phyloP scores from a whole-genome alignment of 1,284 basidiomycete species.

The Wallemia ichthyophaga region DNA sequence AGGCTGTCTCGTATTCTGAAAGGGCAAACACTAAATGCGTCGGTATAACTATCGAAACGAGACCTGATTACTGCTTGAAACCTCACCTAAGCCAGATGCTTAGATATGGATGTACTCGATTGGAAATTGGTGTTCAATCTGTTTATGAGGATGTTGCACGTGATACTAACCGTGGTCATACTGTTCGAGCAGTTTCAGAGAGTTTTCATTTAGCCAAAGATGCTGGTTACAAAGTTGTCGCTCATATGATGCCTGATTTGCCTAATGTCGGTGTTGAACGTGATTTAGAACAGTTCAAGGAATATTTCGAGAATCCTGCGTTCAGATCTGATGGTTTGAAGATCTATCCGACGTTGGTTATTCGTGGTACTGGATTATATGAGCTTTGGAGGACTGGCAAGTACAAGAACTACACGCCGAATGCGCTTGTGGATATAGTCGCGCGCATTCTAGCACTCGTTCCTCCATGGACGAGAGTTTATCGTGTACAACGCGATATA shows the following conservation, averaged over 20 bases:
- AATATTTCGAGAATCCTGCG: slow-evolving; percentile 92
- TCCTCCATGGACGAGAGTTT: slow-evolving; percentile 95
- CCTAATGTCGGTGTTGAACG: slow-evolving; percentile 93
- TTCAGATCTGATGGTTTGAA: slow-evolving; percentile 94
- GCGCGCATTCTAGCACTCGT: slow-evolving; percentile 86
- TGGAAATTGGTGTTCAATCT: slow-evolving; percentile 95
- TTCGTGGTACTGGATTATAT: slow-evolving; percentile 86
- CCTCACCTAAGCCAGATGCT: slow-evolving; percentile 98
- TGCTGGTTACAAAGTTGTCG: slow-evolving; percentile 95
- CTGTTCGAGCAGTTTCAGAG: slow-evolving; percentile 77
- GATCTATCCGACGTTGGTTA: slow-evolving; percentile 93
- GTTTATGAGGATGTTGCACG: slow-evolving; percentile 97
- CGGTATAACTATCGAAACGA: slow-evolving; percentile 94
- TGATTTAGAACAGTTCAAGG: slow-evolving; percentile 93
- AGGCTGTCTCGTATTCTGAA: slow-evolving; percentile 91
- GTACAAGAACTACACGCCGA: slow-evolving; percentile 97
- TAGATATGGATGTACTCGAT: slow-evolving; percentile 85
- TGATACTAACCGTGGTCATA: slow-evolving; percentile 54
- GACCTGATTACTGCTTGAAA: slow-evolving; percentile 90
- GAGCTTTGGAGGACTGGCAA: slow-evolving; percentile 86
- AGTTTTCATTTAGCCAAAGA: slow-evolving; percentile 97
- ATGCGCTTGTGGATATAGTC: slow-evolving; percentile 87
- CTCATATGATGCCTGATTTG: slow-evolving; percentile 25
- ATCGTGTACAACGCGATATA: slow-evolving; percentile 88
- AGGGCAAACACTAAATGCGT: slow-evolving; percentile 94